These are phyloP conservation scores for Hawksworthiomyces lignivorus DNA, from an alignment of 2,329 filamentous ascomycete genomes.

Conservation along the genomic window DNA sequence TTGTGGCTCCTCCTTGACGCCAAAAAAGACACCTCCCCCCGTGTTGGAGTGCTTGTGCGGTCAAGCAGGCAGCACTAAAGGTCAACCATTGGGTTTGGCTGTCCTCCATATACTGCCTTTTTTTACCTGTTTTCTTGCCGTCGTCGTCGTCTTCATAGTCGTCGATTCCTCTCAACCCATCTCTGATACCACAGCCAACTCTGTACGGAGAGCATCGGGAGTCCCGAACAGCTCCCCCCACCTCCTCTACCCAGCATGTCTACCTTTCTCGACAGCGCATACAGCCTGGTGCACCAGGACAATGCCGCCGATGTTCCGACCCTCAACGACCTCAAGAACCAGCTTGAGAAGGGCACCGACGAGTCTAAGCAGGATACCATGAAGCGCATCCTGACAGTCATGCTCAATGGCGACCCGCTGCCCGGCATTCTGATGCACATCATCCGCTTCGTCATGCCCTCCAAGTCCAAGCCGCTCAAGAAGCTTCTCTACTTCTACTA, in stretches of 20 bases:
- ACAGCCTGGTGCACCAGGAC: constrained; percentile 96
- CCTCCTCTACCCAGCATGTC: constrained; percentile 59
- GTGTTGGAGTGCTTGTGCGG: no score
- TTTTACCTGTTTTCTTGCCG: no score
- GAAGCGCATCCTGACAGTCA: constrained; percentile 92
- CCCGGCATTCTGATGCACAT: constrained; percentile 97
- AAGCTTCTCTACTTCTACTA: constrained; percentile 99
- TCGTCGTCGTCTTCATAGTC: no score
- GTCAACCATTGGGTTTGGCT: no score
- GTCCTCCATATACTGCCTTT: no score
- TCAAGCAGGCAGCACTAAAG: no score
- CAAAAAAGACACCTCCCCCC: no score
- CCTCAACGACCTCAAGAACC: constrained; percentile 82
- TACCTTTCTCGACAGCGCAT: constrained; percentile 87
- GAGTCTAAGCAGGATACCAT: constrained; percentile 91
- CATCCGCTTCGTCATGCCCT: constrained; percentile 99
- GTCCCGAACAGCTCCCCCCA: neutral
- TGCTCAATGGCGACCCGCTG: constrained; percentile 98
- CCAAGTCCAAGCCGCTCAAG: constrained; percentile 92
- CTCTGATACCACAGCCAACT: no score
- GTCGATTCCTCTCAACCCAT: no score
- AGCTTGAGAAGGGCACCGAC: constrained; percentile 89
- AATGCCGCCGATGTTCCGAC: constrained; percentile 89
- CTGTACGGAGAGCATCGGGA: neutral
- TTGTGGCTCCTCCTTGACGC: no score